Evolutionary conservation across 2,329 filamentous ascomycete genomes (phyloP), one percentile per base, ranked within the genome.

Genomic region (Daldinia sp.): DNA sequence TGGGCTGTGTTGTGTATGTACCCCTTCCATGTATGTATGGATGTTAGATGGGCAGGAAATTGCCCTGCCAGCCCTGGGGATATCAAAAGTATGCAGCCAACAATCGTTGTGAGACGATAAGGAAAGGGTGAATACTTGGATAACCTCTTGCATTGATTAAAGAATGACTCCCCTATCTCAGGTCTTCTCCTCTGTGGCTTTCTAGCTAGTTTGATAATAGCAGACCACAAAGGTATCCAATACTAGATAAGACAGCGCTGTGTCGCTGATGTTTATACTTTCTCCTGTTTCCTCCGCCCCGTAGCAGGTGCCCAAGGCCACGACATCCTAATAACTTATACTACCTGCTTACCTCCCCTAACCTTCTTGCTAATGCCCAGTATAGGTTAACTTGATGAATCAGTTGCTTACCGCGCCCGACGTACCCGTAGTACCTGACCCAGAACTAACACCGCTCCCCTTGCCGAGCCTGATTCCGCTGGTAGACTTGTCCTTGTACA

Each of bases 401-500:
- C 18, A 60, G 12, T 60, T 59, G 20, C 56, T 28, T 26, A 33
- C 10, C 12, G 39, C 41, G 23, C 46, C 61, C 9, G 53, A 35
- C 23, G 46, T 20, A 33, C 41, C 41, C 5, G 39, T 20, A 35
- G 39, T 48, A 33, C 66, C 64, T 13, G 60, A 39, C 55, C 42
- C 54, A 42, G 71, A 64, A 33, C 66, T 61, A 4, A 64, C 54
- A 6, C 65, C 60, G 18, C 58, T 67, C 2, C 62, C 62, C 41
- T 56, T 67, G 9, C 68, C 69, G 10, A 71, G 30, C 18, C 46
- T 67, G 33, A 63, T 65, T 10, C 67, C 63, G 35, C 69, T 73
- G 51, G 41, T 68, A 30, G 70, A 44, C 65, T 77, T 78, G 13
- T 78, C 77, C 53, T 73, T 77, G 60, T 78, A 78, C 74, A 78